Evolutionary conservation across 2,329 filamentous ascomycete species (phyloP), one percentile per base, ranked within the genome.

Genomic region (Penicillium sp.): DNA sequence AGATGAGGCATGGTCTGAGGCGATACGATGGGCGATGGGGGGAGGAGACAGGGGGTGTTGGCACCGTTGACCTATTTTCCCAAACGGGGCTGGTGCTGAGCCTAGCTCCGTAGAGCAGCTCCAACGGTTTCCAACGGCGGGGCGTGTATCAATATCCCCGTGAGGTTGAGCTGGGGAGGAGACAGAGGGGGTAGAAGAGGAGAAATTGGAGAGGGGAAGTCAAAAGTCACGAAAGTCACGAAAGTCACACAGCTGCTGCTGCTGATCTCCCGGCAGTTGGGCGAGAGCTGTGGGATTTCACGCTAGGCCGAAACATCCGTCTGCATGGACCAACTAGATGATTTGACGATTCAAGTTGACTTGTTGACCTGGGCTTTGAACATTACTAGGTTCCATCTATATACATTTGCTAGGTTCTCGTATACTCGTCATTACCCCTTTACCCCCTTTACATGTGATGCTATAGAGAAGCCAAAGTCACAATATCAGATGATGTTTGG

Each of bases 191-290:
- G 17, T 23, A 15, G 12, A 33, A 17, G 34, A 23, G 13, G 20
- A 12, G 10, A 7, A 21, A 24, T n/a, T 6, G 21, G n/a, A 40
- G 40, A 40, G 23, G 17, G 12, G 36, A 36, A 41, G 24, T 3
- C 10, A 8, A 26, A 36, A 42, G 10, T 10, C 26, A 33, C 10
- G 34, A 46, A 21, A 13, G 49, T n/a, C n/a, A 37, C 10, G 15
- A 9, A 26, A 18, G 46, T 49, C 41, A 41, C 33, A 40, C 40
- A 34, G 20, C 23, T 20, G 29, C 27, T 46, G 23, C 41, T 26
- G 51, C 51, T 49, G 51, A 53, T 53, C 51, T 53, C 46, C 46
- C 51, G 46, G 26, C 26, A 27, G 23, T 39, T 44, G 40, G 49
- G 39, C 49, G 27, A 43, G 15, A 44, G 45, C 33, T 34, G 12